Conservation (phyloP, 257 asterid species). For the Solanum phureja region DNA sequence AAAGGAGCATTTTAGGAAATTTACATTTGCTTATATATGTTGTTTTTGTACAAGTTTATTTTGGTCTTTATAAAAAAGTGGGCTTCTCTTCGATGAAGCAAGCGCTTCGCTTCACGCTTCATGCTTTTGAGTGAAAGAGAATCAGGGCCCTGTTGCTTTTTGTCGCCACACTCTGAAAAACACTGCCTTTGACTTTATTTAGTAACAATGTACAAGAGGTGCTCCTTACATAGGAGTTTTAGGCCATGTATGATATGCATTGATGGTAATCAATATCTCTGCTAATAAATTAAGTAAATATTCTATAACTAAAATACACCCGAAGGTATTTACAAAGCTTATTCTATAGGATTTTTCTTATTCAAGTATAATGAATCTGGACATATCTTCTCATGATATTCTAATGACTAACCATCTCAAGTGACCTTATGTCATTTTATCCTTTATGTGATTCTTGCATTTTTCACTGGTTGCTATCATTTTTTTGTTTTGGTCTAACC, state of each 20-base stretch:
- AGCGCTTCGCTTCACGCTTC: background rate
- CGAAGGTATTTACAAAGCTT: background rate
- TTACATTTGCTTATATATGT: background rate
- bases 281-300: background rate
- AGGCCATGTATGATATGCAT: background rate
- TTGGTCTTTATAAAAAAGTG: background rate
- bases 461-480: background rate
- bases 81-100: background rate
- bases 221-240: background rate
- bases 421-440: background rate
- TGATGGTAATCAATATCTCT: background rate
- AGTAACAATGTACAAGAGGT: background rate
- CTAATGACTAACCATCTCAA: background rate
- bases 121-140: background rate
- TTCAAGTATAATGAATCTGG: background rate
- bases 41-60: background rate
- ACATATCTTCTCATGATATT: background rate
- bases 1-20: background rate
- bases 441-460: background rate
- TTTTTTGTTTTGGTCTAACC: background rate
- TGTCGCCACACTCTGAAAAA: background rate
- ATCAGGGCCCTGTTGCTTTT: background rate
- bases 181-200: background rate
- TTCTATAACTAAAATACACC: background rate
- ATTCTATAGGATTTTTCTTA: background rate